These are phyloP conservation scores for Fusarium longipes DNA, from an alignment of 2,329 filamentous ascomycete genomes.

Conservation along the genomic window DNA sequence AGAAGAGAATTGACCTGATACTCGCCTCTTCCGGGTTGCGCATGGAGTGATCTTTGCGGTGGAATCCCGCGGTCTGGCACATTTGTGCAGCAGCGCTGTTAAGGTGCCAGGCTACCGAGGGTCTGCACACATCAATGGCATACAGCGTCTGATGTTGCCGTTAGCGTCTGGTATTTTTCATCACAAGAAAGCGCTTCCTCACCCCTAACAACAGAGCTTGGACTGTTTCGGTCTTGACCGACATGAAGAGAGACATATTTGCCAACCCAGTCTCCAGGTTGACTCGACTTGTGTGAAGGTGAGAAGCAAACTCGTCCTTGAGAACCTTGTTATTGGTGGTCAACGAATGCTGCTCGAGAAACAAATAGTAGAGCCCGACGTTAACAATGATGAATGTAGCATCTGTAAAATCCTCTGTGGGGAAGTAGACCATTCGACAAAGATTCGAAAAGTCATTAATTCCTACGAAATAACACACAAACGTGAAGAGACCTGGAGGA, in stretches of 20 bases:
- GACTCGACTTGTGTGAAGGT: constrained; percentile 56
- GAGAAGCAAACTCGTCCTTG: constrained; percentile 53
- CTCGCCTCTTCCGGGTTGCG: constrained; percentile 49
- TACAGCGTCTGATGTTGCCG: constrained; percentile 62
- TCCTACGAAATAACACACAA: constrained; percentile 62
- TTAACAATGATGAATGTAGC: constrained; percentile 64
- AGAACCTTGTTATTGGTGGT: constrained; percentile 47
- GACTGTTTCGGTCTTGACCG: constrained; percentile 65
- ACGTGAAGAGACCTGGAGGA: constrained; percentile 61
- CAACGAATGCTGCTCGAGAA: constrained; percentile 59
- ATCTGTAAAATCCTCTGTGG: constrained; percentile 62
- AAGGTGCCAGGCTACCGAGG: constrained; percentile 73
- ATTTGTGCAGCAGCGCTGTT: constrained; percentile 68
- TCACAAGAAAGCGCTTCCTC: constrained; percentile 39
- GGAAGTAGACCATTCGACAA: constrained; percentile 63
- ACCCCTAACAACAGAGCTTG: constrained; percentile 70
- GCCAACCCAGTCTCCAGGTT: constrained; percentile 64
- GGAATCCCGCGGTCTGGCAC: constrained; percentile 72
- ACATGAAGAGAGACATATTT: constrained; percentile 66
- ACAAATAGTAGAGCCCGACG: constrained; percentile 61
- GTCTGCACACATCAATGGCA: constrained; percentile 70
- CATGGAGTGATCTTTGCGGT: constrained; percentile 55
- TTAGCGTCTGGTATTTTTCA: background rate
- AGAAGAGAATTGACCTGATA: constrained; percentile 59
- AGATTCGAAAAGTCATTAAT: constrained; percentile 62